These are phyloP conservation scores for Ziziphus jujuba DNA, from an alignment of 306 rosid species.

Conservation along the genomic window DNA sequence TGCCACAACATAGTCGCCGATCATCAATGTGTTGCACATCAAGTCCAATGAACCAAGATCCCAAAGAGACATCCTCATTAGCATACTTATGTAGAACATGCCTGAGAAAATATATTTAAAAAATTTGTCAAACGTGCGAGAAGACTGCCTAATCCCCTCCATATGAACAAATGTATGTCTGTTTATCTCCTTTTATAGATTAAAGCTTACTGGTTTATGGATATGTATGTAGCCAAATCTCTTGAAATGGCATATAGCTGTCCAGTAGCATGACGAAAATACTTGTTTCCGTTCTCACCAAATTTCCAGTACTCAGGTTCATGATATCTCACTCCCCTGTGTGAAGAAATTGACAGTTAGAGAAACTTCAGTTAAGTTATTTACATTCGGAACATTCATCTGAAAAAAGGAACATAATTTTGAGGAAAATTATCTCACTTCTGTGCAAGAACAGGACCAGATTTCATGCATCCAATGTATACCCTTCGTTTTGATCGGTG, in stretches of 20 bases:
- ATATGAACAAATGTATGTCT: background rate
- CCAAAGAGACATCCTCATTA: conserved; percentile 93
- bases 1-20: conserved; percentile 91
- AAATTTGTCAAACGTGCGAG: conserved; percentile 12
- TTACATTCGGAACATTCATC: background rate
- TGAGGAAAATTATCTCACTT: conserved; percentile 49
- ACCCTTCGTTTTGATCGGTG: conserved; percentile 72
- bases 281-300: conserved; percentile 93
- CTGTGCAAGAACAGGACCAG: conserved; percentile 91
- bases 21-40: conserved; percentile 92
- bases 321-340: conserved; percentile 98
- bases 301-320: conserved; percentile 98
- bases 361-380: conserved; percentile 33
- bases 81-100: conserved; percentile 95
- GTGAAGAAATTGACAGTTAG: conserved; percentile 22
- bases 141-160: conserved; percentile 1
- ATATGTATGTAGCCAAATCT: conserved; percentile 86
- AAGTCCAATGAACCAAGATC: conserved; percentile 98
- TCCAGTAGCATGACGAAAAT: conserved; percentile 99
- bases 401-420: conserved; percentile 11
- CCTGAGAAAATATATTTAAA: conserved; percentile 45
- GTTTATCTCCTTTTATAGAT: background rate
- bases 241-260: conserved; percentile 93
- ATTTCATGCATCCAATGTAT: conserved; percentile 99
- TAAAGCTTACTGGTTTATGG: conserved; percentile 75